Evolutionary conservation across 2,329 filamentous ascomycete species (phyloP), one percentile per base, ranked within the genome.

Genomic region (Epichloe gansuensis): DNA sequence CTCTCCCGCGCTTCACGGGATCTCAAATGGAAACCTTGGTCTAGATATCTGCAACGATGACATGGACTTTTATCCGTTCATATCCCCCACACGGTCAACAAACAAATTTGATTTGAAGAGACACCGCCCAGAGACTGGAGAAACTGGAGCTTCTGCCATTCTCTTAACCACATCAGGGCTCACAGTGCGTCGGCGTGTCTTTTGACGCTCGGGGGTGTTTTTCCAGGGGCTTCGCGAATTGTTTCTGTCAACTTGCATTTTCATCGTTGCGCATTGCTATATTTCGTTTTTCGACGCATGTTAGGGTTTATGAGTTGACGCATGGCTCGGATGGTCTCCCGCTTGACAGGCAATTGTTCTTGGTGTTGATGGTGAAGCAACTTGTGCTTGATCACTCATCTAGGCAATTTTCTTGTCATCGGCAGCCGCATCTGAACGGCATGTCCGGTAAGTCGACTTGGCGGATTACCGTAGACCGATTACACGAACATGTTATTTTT

Each of bases 271-370:
- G 60, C 66, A 64, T 62, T 65, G 64, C 63, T 68, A 62, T 68
- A 68, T 69, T 66, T 70, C 60, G 67, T 68, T 71, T 67, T 71
- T 69, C 65, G 66, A 69, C 65, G 60, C 59, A 62, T 65, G 57
- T 64, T 60, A 59, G 56, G 57, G 58, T 62, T 66, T 51, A 54
- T 25, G 31, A 65, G 59, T 64, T 66, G 55, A 64, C 56, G 57
- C 59, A 65, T 71, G 68, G 67, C 69, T 71, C 66, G 66, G 68
- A 64, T 63, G 56, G 54, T 56, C 60, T 57, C 58, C 56, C 17
- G 39, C 53, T 58, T 53, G 55, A 54, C 55, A 46, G 51, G 48
- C 50, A 49, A 47, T 49, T 47, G 47, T 59, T 21, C 17, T 21
- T 56, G 50, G 17, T 39, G 44, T 38, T 51, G 50, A 42, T 51